Evolutionary conservation across 768 basidiomycete genomes (phyloP), one percentile per base, ranked within the genome.

Genomic region (Xerocomus potaroensis): DNA sequence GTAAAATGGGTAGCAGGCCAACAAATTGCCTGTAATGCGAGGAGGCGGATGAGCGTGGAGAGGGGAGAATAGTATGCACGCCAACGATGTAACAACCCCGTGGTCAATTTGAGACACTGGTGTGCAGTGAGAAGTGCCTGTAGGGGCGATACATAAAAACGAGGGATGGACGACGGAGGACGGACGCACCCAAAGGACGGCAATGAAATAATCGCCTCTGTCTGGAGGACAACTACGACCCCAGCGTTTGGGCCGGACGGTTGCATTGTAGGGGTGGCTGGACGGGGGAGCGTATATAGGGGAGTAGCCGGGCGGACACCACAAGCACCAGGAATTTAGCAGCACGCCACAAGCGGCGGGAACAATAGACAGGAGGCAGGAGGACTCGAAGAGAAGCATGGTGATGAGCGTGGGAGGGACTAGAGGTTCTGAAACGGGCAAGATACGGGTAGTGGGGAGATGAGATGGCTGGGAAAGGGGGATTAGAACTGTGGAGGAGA

Each of bases 1-100:
- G 91, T 94, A 31, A 91, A 66, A 54, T 91, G 87, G 5, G 93
- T 96, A 4, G 90, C 84, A 2, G 91, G 91, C 93, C 93, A 97
- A 69, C 94, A 97, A 49, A 98, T 93, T 15, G 90, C 89, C 62
- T 97, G 95, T 0, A 98, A 73, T 0, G 91, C 94, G 45, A 97
- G 76, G 4, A 97, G 81, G 14, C 95, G 86, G 58, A 96, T 87
- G 51, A 97, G 79, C 2, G 93, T 91, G 4, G 94, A 79, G 22
- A 90, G 72, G 0, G 91, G 84, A 0, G 89, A 78, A 63, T 98
- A 98, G 69, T 96, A 95, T 0, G 87, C 75, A 18, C 84, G 76
- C 95, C 95, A 98, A 38, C 95, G 83, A 24, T 80, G 80, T 21
- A 94, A 77, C 1, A 98, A 81, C 10, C 95, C 94, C 0, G 92